Base-by-base conservation (phyloP, 805 yeast species). In the Ogataea trehaloabstinens region DNA sequence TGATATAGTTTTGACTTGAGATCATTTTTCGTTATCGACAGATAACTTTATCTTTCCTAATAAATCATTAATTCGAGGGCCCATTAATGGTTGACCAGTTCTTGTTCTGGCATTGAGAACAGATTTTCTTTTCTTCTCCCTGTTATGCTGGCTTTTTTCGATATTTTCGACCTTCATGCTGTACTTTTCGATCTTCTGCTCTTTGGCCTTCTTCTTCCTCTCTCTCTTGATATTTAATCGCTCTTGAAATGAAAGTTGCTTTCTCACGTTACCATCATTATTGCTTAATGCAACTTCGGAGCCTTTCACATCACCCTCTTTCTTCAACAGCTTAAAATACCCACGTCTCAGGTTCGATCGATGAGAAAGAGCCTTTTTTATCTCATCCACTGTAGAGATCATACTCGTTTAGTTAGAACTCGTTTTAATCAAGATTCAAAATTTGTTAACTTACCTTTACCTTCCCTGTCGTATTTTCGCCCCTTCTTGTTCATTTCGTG, bases 11-110 rank as follows among this genome's bases (percentile, higher is more conserved):
- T 16, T 6, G 22, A 16, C 18, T 24, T 24, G 6, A 15, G 13
- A 21, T 17, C 25, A 12, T 28, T 28, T 28, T 10, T 32, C 41
- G 12, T 11, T 37, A 35, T 21, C 34, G 31, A 41, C 44, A 46
- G 77, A 81, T 20, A 62, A 63, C 54, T 76, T 80, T 44, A 90
- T 85, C 60, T 88, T 86, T 38, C 84, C 93, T 34, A 90, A 68
- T 31, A 90, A 66, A 50, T 79, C 76, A 40, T 78, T 82, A 41
- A 90, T 86, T 61, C 95, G 76, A 12, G 96, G 95, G 0, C 88
- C 96, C 91, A 90, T 86, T 31, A 77, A 63, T 2, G 97, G 97
- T 60, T 90, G 98, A 0, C 98, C 98, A 3, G 67, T 56, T 51
- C 70, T 70, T 1, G 95, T 90, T 45, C 68, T 80, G 6, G 64